Evolutionary conservation across 1,284 basidiomycete species (phyloP).

Genomic region (Irpex sp.): DNA sequence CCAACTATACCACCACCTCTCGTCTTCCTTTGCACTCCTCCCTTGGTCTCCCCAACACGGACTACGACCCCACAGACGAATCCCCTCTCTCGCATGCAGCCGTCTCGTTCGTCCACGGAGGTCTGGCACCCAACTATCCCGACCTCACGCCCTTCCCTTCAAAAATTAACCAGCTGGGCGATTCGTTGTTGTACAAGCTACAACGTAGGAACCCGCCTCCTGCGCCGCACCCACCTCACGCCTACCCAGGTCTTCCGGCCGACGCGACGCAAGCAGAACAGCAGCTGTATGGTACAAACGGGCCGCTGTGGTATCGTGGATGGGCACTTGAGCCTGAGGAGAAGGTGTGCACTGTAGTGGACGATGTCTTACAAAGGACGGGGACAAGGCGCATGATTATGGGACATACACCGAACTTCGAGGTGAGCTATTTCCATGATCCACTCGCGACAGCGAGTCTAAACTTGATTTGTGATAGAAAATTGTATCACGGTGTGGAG

Average conservation of each 20-base stretch:
- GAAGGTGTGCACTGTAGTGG: constrained; percentile 65
- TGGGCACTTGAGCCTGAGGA: constrained; percentile 75
- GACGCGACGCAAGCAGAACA: constrained; percentile 62
- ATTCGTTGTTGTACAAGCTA: constrained; percentile 59
- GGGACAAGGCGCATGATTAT: constrained; percentile 85
- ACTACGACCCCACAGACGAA: constrained; percentile 47
- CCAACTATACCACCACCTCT: constrained; percentile 81
- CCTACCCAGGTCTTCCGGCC: constrained; percentile 71
- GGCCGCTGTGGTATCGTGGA: constrained; percentile 88
- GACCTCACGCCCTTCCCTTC: constrained; percentile 76
- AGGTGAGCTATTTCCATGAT: constrained; percentile 34
- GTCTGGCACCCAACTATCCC: constrained; percentile 69
- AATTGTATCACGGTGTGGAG: constrained; percentile 78
- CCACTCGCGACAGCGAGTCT: not conserved
- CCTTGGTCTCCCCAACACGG: constrained; percentile 65
- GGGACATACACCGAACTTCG: constrained; percentile 91
- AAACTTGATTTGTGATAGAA: constrained; percentile 31
- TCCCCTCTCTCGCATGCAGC: constrained; percentile 66
- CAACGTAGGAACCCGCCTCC: constrained; percentile 55
- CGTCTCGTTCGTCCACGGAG: constrained; percentile 84
- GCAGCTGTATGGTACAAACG: constrained; percentile 68
- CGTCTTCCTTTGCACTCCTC: constrained; percentile 73
- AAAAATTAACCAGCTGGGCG: constrained; percentile 70
- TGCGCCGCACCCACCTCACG: constrained; percentile 74
- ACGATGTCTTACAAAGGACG: constrained; percentile 61